Conservation (phyloP, 768 basidiomycete species). For the Calocybe cyanea region DNA sequence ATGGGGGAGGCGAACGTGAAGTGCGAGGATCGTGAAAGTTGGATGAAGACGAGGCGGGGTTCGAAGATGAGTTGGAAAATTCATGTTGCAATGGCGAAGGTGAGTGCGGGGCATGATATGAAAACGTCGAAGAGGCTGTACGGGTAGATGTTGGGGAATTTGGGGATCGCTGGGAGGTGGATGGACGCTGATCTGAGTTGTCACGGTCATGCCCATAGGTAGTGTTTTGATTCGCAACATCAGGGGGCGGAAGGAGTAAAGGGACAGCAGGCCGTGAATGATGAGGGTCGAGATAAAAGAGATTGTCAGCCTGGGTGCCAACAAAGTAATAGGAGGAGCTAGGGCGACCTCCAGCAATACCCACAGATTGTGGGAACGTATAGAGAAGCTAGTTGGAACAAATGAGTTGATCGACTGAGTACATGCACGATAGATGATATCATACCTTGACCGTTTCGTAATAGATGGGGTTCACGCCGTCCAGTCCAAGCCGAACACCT, state of each 20-base stretch:
- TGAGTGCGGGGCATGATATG: slow-evolving; percentile 53
- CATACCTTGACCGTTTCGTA: slow-evolving; percentile 65
- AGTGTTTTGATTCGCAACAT: slow-evolving; percentile 8
- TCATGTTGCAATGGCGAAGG: slow-evolving; percentile 68
- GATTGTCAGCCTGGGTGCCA: slow-evolving; percentile 81
- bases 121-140: slow-evolving; percentile 50
- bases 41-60: slow-evolving; percentile 18
- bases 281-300: slow-evolving; percentile 82
- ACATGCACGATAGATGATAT: not conserved
- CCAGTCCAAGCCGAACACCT: slow-evolving; percentile 83
- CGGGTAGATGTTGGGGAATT: slow-evolving; percentile 50
- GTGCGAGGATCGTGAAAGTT: not conserved
- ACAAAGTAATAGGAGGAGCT: slow-evolving; percentile 99
- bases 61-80: slow-evolving; percentile 34
- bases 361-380: slow-evolving; percentile 92
- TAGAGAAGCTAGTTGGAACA: slow-evolving; percentile 62
- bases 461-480: slow-evolving; percentile 94
- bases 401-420: not conserved
- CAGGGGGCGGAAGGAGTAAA: slow-evolving; percentile 43
- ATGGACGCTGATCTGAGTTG: slow-evolving; percentile 5
- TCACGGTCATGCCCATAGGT: slow-evolving; percentile 21
- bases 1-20: slow-evolving; percentile 22
- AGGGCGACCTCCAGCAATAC: slow-evolving; percentile 94
- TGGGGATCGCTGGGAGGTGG: slow-evolving; percentile 28
- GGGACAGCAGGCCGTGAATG: slow-evolving; percentile 76